Percentiles rank a stretch among this genome's conserved stretches.
Conservation (phyloP, 495 filamentous ascomycete genomes). For the Neurospora sp. region DNA sequence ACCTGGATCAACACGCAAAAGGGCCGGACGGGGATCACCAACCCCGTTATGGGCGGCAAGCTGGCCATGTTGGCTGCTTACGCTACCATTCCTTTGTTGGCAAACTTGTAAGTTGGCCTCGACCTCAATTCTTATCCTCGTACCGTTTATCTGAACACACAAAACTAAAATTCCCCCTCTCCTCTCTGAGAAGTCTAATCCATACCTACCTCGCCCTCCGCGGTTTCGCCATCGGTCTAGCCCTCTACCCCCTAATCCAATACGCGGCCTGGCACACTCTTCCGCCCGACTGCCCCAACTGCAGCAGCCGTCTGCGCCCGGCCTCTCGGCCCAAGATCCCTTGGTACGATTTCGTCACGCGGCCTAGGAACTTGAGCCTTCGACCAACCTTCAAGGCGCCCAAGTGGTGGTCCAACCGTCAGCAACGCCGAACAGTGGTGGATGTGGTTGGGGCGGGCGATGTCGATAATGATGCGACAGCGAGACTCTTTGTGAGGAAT, state of each 20-base stretch:
- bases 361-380: slow-evolving; percentile 6
- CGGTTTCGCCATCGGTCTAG: slow-evolving; percentile 29
- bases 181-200: slow-evolving; percentile 17
- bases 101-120: slow-evolving; percentile 34
- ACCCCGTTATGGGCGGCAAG: slow-evolving; percentile 7
- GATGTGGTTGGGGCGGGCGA: slow-evolving; percentile 17
- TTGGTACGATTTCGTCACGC: slow-evolving; percentile 25
- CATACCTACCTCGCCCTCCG: slow-evolving; percentile 30
- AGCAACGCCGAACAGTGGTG: slow-evolving; percentile 6
- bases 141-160: too few species aligned
- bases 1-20: slow-evolving; percentile 21
- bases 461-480: slow-evolving; percentile 16
- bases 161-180: background rate
- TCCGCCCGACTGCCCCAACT: slow-evolving; percentile 31
- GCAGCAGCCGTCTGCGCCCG: slow-evolving; percentile 26
- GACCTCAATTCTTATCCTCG: too few species aligned
- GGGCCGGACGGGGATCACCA: slow-evolving; percentile 6
- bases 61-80: slow-evolving; percentile 33
- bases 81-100: slow-evolving; percentile 28
- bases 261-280: slow-evolving; percentile 28
- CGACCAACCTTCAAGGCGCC: slow-evolving; percentile 3
- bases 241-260: slow-evolving; percentile 25
- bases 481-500: slow-evolving; percentile 21
- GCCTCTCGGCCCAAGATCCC: slow-evolving; percentile 21
- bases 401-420: slow-evolving; percentile 4